Evolutionary conservation across 495 filamentous ascomycete genomes (phyloP).

Genomic region (Hyaloscypha finlandica): DNA sequence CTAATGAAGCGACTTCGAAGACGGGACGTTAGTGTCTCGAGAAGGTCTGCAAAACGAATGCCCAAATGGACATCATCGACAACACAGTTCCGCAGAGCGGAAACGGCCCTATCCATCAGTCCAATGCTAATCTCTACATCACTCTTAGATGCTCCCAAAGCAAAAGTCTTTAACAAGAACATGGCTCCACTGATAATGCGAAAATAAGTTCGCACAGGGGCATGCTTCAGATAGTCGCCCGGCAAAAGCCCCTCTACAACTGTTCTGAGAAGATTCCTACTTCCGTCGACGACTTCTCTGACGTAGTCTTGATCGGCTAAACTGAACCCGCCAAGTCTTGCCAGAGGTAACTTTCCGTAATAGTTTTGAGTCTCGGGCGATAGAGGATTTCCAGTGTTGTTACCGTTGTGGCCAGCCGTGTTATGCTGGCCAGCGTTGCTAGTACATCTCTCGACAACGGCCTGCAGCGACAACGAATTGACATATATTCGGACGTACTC

Average conservation of each 20-base stretch:
- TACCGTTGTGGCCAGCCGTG: slow-evolving; percentile 26
- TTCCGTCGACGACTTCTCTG: slow-evolving; percentile 83
- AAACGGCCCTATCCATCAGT: slow-evolving; percentile 77
- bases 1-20: slow-evolving; percentile 75
- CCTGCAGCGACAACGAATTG: slow-evolving; percentile 91
- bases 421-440: slow-evolving; percentile 56
- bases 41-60: slow-evolving; percentile 87
- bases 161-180: slow-evolving; percentile 93
- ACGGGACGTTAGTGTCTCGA: slow-evolving; percentile 76
- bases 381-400: slow-evolving; percentile 28
- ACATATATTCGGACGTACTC: slow-evolving; percentile 89
- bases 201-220: slow-evolving; percentile 91
- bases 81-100: slow-evolving; percentile 78
- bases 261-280: slow-evolving; percentile 76
- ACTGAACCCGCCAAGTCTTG: slow-evolving; percentile 55
- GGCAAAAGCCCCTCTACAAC: slow-evolving; percentile 85
- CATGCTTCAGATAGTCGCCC: slow-evolving; percentile 83
- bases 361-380: slow-evolving; percentile 61
- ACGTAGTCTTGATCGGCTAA: slow-evolving; percentile 76
- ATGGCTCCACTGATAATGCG: slow-evolving; percentile 93
- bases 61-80: slow-evolving; percentile 98
- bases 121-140: slow-evolving; percentile 81
- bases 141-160: slow-evolving; percentile 84
- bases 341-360: slow-evolving; percentile 55
- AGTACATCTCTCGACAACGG: slow-evolving; percentile 90